phyloP scores from a whole-genome alignment of 305 asterid species.

The Fraxinus platypoda region DNA sequence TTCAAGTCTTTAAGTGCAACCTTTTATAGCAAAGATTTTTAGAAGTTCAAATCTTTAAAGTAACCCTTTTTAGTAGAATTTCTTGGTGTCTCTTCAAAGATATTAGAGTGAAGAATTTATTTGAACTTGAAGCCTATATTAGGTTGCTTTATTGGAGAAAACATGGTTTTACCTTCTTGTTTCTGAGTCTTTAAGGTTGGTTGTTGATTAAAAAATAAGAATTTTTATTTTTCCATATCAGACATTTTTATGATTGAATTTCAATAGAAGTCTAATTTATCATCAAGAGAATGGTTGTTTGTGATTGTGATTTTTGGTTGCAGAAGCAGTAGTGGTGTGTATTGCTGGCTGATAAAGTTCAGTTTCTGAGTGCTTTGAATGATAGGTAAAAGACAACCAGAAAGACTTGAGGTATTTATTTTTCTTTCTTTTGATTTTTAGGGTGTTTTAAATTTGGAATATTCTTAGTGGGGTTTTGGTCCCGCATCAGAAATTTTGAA shows the following conservation, averaged over 20 bases:
- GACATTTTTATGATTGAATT: neutral
- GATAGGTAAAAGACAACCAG: neutral
- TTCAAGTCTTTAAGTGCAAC: neutral
- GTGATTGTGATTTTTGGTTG: slow-evolving; percentile 40
- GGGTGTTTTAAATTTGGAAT: slow-evolving; percentile 17
- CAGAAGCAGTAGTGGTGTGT: slow-evolving; percentile 44
- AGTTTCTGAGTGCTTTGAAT: slow-evolving; percentile 57
- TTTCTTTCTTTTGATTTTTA: too few relatives aligned
- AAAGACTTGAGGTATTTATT: too few relatives aligned
- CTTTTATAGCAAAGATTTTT: neutral
- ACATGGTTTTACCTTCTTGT: neutral
- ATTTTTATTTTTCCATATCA: neutral
- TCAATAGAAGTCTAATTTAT: slow-evolving; percentile 15
- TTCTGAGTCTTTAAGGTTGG: neutral
- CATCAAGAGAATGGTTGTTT: slow-evolving; percentile 27
- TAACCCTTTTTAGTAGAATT: neutral
- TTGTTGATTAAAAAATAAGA: neutral
- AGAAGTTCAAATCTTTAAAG: neutral
- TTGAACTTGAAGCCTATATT: neutral
- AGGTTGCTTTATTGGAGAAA: neutral
- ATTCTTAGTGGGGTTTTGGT: slow-evolving; percentile 20
- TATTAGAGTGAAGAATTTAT: neutral
- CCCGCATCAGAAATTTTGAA: slow-evolving; percentile 29
- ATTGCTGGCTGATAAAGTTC: slow-evolving; percentile 38
- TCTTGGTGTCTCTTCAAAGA: neutral